phyloP scores from a whole-genome alignment of 2,329 filamentous ascomycete species.

The Gliomastix tumulicola region DNA sequence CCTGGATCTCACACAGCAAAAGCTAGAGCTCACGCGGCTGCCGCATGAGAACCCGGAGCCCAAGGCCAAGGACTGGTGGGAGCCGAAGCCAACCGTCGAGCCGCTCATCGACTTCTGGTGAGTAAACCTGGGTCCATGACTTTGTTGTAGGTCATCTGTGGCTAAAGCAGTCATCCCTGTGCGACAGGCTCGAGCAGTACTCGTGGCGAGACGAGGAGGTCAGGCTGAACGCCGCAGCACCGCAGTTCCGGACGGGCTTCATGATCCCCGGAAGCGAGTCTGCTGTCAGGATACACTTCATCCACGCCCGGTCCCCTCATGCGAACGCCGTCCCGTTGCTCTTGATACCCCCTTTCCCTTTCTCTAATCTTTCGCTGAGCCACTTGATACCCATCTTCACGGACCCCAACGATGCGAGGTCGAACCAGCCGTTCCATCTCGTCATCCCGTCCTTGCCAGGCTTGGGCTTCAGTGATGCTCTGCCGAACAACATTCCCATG shows the following conservation, averaged over 20 bases:
- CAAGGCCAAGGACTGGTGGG: constrained; percentile 44
- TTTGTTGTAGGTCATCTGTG: too few species aligned
- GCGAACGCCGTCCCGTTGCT: constrained; percentile 54
- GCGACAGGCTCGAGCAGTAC: constrained; percentile 58
- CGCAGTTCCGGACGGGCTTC: constrained; percentile 57
- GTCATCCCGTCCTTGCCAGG: constrained; percentile 60
- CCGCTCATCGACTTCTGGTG: constrained; percentile 60
- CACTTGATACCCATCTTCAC: constrained; percentile 48
- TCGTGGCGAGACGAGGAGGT: constrained; percentile 56
- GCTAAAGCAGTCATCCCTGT: too few species aligned
- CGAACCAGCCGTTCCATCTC: constrained; percentile 53
- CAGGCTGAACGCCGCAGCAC: constrained; percentile 48
- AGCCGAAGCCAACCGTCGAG: constrained; percentile 56
- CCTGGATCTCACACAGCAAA: constrained; percentile 59
- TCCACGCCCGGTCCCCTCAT: constrained; percentile 50
- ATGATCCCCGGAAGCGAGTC: constrained; percentile 27
- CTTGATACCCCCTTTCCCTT: constrained; percentile 58
- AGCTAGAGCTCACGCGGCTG: constrained; percentile 58
- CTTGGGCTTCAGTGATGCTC: constrained; percentile 59
- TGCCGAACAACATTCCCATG: constrained; percentile 40
- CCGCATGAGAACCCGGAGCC: constrained; percentile 49
- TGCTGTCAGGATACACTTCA: constrained; percentile 54
- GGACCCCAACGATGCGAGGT: constrained; percentile 37
- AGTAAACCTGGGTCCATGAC: constrained; percentile 17
- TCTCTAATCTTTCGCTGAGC: constrained; percentile 53